Conservation (phyloP, 1,284 basidiomycete genomes). For the Microbotryum saponariae region DNA sequence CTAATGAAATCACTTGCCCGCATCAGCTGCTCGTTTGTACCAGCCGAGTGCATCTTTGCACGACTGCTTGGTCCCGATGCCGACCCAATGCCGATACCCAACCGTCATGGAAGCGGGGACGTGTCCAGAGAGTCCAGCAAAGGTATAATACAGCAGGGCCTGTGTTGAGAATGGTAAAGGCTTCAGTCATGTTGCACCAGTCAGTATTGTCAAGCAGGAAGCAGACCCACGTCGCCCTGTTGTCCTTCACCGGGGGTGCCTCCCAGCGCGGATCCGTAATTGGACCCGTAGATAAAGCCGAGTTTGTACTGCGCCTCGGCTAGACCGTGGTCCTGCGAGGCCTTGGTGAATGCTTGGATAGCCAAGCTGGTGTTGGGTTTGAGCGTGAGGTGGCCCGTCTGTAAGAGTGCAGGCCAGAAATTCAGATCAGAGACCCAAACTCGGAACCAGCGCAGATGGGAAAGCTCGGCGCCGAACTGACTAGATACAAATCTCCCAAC, state of each 20-base stretch:
- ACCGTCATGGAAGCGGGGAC: conserved; percentile 84
- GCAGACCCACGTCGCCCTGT: conserved; percentile 47
- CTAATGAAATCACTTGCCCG: conserved; percentile 47
- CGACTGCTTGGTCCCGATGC: conserved; percentile 72
- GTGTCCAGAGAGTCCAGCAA: conserved; percentile 79
- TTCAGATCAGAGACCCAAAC: no score
- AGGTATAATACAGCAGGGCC: conserved; percentile 86
- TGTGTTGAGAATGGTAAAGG: conserved; percentile 44
- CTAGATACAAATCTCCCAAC: conserved; percentile 63
- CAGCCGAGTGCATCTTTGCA: conserved; percentile 73
- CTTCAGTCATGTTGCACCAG: not conserved
- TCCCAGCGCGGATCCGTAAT: conserved; percentile 43
- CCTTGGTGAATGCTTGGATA: conserved; percentile 42
- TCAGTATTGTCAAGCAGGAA: not conserved
- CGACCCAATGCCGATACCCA: conserved; percentile 90
- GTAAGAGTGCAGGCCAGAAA: no score
- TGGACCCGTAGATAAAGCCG: conserved; percentile 75
- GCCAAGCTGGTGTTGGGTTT: conserved; percentile 37
- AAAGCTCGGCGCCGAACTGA: conserved; percentile 41
- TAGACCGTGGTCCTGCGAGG: conserved; percentile 63
- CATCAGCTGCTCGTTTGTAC: conserved; percentile 79
- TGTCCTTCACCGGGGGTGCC: conserved; percentile 49
- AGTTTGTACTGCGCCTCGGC: conserved; percentile 74
- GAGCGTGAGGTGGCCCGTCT: conserved; percentile 41
- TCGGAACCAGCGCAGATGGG: no score